These are phyloP conservation scores for Selenicereus undatus DNA, from an alignment of 148 eudicot species.

Conservation along the genomic window DNA sequence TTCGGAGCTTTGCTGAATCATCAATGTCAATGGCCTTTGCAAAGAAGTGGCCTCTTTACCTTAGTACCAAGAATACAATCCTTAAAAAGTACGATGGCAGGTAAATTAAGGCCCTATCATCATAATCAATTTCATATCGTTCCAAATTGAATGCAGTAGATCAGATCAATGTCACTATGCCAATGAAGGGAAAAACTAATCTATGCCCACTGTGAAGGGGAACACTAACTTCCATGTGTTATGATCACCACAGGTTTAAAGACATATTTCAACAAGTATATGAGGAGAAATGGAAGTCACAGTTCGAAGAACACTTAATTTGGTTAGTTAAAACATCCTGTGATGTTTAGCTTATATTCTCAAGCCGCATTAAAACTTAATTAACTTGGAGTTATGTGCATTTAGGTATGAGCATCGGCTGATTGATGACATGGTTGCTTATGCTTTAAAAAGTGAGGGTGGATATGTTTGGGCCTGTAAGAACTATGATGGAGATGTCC, in stretches of 20 bases:
- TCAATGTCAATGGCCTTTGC: constrained; percentile 75
- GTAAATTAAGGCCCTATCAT: constrained; percentile 27
- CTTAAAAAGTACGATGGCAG: constrained; percentile 93
- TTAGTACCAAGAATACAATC: constrained; percentile 93
- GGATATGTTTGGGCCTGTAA: constrained; percentile 99
- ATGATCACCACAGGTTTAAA: constrained; percentile 56
- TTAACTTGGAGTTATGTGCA: not conserved
- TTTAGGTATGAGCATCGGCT: constrained; percentile 95
- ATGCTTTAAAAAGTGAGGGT: constrained; percentile 90
- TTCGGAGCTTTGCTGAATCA: constrained; percentile 80
- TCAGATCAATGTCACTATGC: not conserved
- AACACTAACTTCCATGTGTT: not conserved
- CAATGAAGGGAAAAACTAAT: not conserved
- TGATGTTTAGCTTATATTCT: not conserved
- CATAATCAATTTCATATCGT: not conserved
- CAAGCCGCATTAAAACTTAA: not conserved
- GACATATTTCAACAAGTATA: constrained; percentile 92
- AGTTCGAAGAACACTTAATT: constrained; percentile 78
- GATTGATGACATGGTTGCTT: constrained; percentile 98
- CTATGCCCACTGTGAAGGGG: too few relatives aligned
- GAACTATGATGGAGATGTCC: constrained; percentile 96
- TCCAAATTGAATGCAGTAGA: not conserved
- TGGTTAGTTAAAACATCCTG: constrained; percentile 42
- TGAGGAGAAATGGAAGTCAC: constrained; percentile 71
- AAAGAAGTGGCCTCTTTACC: constrained; percentile 94